Conservation (phyloP, 75 land plant species). For the Cupressus sempervirens region DNA sequence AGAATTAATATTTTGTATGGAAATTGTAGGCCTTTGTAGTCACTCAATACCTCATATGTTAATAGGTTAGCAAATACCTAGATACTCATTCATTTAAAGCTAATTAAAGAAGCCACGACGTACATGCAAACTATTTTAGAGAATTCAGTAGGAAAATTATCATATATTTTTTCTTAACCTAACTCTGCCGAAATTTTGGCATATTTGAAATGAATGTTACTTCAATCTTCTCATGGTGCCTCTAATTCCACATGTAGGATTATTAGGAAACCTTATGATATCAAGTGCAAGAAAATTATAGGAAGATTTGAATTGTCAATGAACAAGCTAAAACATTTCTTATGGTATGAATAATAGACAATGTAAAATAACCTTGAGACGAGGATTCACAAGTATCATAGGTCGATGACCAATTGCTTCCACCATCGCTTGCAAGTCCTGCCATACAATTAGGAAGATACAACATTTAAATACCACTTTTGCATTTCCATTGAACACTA, state of each 20-base stretch:
- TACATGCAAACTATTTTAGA: neutral
- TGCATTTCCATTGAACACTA: neutral
- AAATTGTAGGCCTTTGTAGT: neutral
- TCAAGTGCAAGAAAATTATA: neutral
- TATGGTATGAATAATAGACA: neutral
- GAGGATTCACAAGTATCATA: constrained; percentile 85
- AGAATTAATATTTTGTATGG: neutral
- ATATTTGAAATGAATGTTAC: neutral
- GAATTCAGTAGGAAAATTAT: neutral
- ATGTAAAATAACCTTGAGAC: constrained; percentile 54
- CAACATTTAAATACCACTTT: neutral
- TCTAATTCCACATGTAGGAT: neutral
- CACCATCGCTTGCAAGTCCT: constrained; percentile 94
- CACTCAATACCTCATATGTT: neutral
- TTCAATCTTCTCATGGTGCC: neutral
- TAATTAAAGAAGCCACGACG: neutral
- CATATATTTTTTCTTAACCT: neutral
- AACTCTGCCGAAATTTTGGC: neutral
- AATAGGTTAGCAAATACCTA: neutral
- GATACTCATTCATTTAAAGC: neutral
- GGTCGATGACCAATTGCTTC: constrained; percentile 85
- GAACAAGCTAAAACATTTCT: neutral
- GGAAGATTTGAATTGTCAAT: constrained; percentile 5
- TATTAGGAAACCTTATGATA: neutral
- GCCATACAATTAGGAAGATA: constrained; percentile 17